Evolutionary conservation across 176 grass and related monocot genomes (phyloP), one percentile per base, ranked within the genome.

Genomic region (Hordeum vulgare): DNA sequence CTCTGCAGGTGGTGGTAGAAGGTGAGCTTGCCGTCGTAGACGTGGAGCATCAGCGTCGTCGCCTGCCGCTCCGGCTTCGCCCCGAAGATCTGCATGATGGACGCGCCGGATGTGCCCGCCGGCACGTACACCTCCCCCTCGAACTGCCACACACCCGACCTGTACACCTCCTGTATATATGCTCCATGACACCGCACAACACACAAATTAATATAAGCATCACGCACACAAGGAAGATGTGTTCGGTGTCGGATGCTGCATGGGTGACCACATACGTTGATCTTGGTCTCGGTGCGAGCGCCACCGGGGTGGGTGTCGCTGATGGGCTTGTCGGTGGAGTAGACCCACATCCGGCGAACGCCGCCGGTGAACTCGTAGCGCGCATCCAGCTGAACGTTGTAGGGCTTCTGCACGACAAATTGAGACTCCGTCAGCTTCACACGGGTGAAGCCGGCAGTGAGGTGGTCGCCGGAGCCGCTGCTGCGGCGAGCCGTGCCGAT

Each of bases 31-130:
- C 74, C 74, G 53, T 9, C 12, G 75, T 86, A 92, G 37, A 89
- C 86, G 14, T 66, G 76, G 71, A 92, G 80, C 90, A 88, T 92
- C 26, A 92, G 65, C 77, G 86, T 74, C 7, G 86, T 89, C 4
- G 74, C 74, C 23, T 51, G 76, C 70, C 25, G 14, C 42, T 26
- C 39, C 82, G 47, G 31, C 60, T 72, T 62, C 3, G 78, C 83
- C 5, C 71, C 70, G 12, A 83, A 80, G 31, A 92, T 56, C 68
- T 92, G 86, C 82, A 92, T 89, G 71, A 92, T 82, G 18, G 64
- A 83, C 9, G 39, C 83, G 6, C 86, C 82, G 1, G 83, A 35
- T 1, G 90, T 89, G 31, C 86, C 79, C 1, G 34, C 14, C 8
- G 86, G 90, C 3, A 86, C 75, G 59, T 76, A 92, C 23, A 34